Evolutionary conservation across 208 protist genomes (phyloP).

Genomic region (Leishmania braziliensis): DNA sequence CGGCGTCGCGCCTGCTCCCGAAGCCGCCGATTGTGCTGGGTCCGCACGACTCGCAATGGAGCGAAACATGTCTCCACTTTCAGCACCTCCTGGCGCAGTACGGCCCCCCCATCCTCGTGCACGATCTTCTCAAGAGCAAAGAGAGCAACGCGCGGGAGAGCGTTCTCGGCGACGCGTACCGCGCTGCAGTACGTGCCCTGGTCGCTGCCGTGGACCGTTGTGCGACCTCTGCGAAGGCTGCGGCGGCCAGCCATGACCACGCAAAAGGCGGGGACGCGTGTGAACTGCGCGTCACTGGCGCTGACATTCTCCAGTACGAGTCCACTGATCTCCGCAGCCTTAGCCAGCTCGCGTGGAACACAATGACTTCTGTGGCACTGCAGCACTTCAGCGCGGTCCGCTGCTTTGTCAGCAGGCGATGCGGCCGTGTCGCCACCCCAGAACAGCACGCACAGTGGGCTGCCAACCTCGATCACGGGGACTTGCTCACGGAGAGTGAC

Average conservation of each 20-base stretch:
- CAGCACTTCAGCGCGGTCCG: constrained; percentile 38
- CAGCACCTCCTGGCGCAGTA: constrained; percentile 90
- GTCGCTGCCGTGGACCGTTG: constrained; percentile 29
- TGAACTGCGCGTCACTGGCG: not conserved
- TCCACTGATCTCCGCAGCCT: constrained; percentile 83
- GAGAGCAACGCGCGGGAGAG: constrained; percentile 91
- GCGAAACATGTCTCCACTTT: constrained; percentile 89
- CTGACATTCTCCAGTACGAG: constrained; percentile 69
- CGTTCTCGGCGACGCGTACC: constrained; percentile 77
- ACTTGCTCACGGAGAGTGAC: not conserved
- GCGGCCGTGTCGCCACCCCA: not conserved
- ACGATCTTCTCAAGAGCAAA: constrained; percentile 92
- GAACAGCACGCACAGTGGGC: not conserved
- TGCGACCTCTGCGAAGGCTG: not conserved
- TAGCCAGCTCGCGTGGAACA: constrained; percentile 76
- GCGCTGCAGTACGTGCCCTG: constrained; percentile 60
- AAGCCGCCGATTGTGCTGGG: constrained; percentile 90
- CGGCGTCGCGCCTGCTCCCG: constrained; percentile 45
- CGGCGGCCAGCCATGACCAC: not conserved
- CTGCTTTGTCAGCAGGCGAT: constrained; percentile 49
- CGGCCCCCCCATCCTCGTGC: constrained; percentile 88
- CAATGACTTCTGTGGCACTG: constrained; percentile 59
- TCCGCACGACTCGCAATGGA: constrained; percentile 43
- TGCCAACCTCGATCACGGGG: not conserved
- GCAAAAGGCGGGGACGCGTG: not conserved